Evolutionary conservation across 331 rosid species (phyloP).

Genomic region (Quercus lobata): DNA sequence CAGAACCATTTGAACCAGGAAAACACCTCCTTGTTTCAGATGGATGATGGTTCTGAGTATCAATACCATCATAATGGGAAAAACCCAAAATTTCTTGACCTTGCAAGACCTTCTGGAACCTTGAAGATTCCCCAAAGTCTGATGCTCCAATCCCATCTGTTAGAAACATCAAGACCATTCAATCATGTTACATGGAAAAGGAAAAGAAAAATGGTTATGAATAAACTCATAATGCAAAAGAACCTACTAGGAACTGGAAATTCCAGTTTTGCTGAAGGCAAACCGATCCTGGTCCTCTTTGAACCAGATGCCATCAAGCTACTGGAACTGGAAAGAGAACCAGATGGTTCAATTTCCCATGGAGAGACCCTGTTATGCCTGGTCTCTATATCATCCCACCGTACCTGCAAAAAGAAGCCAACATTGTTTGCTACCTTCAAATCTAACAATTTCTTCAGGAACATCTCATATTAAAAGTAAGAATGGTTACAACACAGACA

Average conservation of each 20-base stretch:
- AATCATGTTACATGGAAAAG: slow-evolving; percentile 1
- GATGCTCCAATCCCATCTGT: slow-evolving; percentile 82
- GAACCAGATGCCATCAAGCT: slow-evolving; percentile 64
- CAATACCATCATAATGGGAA: slow-evolving; percentile 51
- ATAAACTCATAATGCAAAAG: background rate
- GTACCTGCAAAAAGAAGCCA: slow-evolving; percentile 48
- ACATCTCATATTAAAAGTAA: background rate
- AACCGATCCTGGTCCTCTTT: slow-evolving; percentile 76
- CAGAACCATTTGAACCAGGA: slow-evolving; percentile 56
- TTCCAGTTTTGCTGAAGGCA: slow-evolving; percentile 54
- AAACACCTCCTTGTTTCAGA: slow-evolving; percentile 63
- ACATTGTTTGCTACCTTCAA: background rate
- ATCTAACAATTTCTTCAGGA: background rate
- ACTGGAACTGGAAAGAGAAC: slow-evolving; percentile 55
- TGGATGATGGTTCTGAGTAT: slow-evolving; percentile 44
- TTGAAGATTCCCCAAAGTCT: slow-evolving; percentile 92
- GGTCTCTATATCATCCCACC: slow-evolving; percentile 89
- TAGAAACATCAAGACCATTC: slow-evolving; percentile 4
- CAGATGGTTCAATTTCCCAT: slow-evolving; percentile 93
- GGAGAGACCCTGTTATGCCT: slow-evolving; percentile 95
- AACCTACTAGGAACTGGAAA: slow-evolving; percentile 72
- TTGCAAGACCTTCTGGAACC: slow-evolving; percentile 99
- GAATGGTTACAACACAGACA: background rate
- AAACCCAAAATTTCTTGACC: slow-evolving; percentile 97
- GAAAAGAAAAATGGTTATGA: background rate